Evolutionary conservation across 352 stramenopile genomes (phyloP), one percentile per base, ranked within the genome.

Genomic region (Globisporangium iwayamae): DNA sequence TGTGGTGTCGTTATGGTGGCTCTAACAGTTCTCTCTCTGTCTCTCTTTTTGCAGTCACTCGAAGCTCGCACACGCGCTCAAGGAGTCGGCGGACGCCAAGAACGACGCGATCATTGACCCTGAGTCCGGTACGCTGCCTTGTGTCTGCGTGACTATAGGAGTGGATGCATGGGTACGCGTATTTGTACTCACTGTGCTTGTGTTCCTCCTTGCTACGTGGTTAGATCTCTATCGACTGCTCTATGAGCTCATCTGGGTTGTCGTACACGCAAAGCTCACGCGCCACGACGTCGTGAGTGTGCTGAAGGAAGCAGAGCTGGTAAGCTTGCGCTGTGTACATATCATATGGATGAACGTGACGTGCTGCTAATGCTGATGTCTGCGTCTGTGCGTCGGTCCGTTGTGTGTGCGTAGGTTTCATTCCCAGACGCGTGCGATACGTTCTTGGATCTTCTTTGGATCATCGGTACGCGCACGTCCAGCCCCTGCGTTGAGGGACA

Each of bases 231-330:
- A 86, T 47, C 76, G 79, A 3, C 63, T 92, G 57, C 73, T 92
- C 48, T 91, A 94, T 56, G 85, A 94, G 65, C 81, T 94, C 51
- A 64, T 94, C 39, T 90, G 81, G 79, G 69, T 86, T 62, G 85
- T 87, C 2, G 65, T 90, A n/a, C 72, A 89, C 38, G 71, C 74
- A 36, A 91, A 91, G 59, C 70, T 91, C 30, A 74, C 78, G 16
- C 81, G 83, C 10, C 85, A 90, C n/a, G 82, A 93, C 45, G 72
- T 90, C 55, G 62, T 93, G 32, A 76, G 68, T 28, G 60, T 94
- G 43, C 68, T 94, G 16, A 92, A 92, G 58, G 81, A 94, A 22
- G 70, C 71, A 3, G 67, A 87, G 39, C 47, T 94, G 73, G 78
- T 90, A 65, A 56, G 63, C n/a, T 32, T 13, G 10, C 36, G 10